phyloP scores from a whole-genome alignment of 345 rosid genomes.

The Cardamine chenopodiifolia region DNA sequence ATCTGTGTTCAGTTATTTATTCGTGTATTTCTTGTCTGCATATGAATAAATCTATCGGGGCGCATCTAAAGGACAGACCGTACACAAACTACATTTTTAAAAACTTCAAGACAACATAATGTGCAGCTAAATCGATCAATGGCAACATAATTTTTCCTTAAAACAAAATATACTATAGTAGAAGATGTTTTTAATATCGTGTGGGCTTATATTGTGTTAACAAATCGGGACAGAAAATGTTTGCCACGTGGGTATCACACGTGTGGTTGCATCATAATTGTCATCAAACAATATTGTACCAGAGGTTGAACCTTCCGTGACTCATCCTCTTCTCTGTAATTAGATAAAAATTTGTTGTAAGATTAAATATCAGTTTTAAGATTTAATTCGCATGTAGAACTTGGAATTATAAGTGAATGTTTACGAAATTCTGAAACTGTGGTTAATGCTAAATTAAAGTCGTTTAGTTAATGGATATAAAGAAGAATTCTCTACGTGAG shows the following conservation, averaged over 20 bases:
- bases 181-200: not conserved
- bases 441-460: slow-evolving; percentile 11
- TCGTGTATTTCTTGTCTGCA: slow-evolving; percentile 16
- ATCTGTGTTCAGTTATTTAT: slow-evolving; percentile 7
- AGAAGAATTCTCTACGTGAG: slow-evolving; percentile 20
- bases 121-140: slow-evolving; percentile 19
- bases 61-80: slow-evolving; percentile 28
- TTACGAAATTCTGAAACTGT: not conserved
- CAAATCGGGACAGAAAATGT: slow-evolving; percentile 22
- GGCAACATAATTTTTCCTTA: not conserved
- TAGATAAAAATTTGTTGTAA: not conserved
- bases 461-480: slow-evolving; percentile 17
- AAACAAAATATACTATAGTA: no score
- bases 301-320: slow-evolving; percentile 3
- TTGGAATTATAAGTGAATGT: not conserved
- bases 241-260: slow-evolving; percentile 30
- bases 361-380: not conserved
- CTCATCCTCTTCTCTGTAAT: slow-evolving; percentile 30
- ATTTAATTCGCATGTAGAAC: not conserved
- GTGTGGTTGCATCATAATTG: slow-evolving; percentile 30
- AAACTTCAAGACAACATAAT: slow-evolving; percentile 20
- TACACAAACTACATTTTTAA: slow-evolving; percentile 7
- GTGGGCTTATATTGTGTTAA: not conserved
- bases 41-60: slow-evolving; percentile 19
- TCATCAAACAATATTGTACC: slow-evolving; percentile 1